phyloP scores from a whole-genome alignment of 805 yeast genomes.

The Yarrowia sp. region DNA sequence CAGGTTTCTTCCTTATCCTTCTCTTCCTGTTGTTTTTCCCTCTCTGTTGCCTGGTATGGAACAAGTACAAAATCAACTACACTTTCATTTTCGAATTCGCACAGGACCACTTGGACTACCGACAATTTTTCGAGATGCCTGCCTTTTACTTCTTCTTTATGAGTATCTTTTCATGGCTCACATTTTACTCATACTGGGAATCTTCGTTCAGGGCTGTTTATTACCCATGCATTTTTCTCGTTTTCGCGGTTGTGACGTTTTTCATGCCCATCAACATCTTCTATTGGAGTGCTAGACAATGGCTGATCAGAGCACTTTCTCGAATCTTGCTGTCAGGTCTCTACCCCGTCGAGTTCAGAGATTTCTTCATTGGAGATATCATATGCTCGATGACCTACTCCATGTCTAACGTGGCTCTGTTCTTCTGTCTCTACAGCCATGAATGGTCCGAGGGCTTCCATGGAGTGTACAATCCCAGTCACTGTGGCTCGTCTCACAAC shows the following conservation, averaged over 20 bases:
- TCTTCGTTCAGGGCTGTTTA: slow-evolving; percentile 57
- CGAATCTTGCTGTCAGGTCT: slow-evolving; percentile 77
- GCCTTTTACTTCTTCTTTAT: slow-evolving; percentile 55
- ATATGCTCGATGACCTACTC: slow-evolving; percentile 86
- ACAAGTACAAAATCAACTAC: slow-evolving; percentile 73
- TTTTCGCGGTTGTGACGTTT: slow-evolving; percentile 47
- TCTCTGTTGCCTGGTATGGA: slow-evolving; percentile 71
- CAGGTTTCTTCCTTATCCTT: slow-evolving; percentile 71
- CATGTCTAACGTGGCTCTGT: slow-evolving; percentile 77
- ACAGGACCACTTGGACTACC: slow-evolving; percentile 60
- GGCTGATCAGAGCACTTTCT: slow-evolving; percentile 72
- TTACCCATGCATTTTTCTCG: slow-evolving; percentile 79
- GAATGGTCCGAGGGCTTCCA: slow-evolving; percentile 55
- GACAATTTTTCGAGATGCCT: slow-evolving; percentile 66
- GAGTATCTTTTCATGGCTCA: slow-evolving; percentile 67
- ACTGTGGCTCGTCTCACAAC: slow-evolving; percentile 49
- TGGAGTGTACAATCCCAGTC: slow-evolving; percentile 30
- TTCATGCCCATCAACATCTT: slow-evolving; percentile 61
- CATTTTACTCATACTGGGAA: slow-evolving; percentile 71
- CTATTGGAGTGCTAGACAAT: slow-evolving; percentile 63
- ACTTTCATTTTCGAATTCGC: slow-evolving; percentile 87
- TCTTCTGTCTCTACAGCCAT: slow-evolving; percentile 75
- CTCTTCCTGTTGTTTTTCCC: slow-evolving; percentile 65
- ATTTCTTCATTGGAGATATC: slow-evolving; percentile 90
- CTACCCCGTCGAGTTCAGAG: slow-evolving; percentile 93